Conservation (phyloP, 2,329 filamentous ascomycete genomes). For the Gremmenia infestans region DNA sequence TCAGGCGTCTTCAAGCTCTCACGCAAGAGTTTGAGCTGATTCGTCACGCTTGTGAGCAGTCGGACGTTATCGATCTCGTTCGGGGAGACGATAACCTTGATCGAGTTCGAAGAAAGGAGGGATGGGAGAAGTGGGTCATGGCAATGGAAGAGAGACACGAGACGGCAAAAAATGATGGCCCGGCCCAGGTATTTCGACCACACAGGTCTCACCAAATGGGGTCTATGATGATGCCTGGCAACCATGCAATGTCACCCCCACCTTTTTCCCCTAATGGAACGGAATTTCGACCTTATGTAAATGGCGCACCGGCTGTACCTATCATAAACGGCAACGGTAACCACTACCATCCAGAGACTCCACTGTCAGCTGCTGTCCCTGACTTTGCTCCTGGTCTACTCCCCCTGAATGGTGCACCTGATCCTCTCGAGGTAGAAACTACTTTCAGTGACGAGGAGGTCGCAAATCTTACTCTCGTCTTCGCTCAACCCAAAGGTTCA, state of each 20-base stretch:
- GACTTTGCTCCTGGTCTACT: conserved; percentile 43
- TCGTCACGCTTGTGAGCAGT: conserved; percentile 68
- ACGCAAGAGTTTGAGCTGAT: conserved; percentile 69
- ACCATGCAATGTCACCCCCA: conserved; percentile 26
- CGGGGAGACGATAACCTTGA: conserved; percentile 73
- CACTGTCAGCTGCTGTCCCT: conserved; percentile 58
- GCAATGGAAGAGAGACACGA: conserved; percentile 66
- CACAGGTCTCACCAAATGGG: conserved; percentile 24
- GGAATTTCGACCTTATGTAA: conserved; percentile 24
- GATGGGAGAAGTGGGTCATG: conserved; percentile 78
- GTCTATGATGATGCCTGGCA: conserved; percentile 23
- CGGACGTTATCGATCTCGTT: conserved; percentile 68
- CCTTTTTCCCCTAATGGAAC: conserved; percentile 30
- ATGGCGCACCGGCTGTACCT: conserved; percentile 14
- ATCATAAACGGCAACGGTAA: conserved; percentile 37
- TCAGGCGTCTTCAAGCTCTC: conserved; percentile 75
- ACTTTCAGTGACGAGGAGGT: conserved; percentile 50
- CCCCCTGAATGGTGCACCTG: conserved; percentile 15
- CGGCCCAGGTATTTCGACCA: conserved; percentile 35
- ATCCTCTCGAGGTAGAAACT: conserved; percentile 31
- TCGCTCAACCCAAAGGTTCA: conserved; percentile 34
- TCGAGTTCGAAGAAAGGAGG: conserved; percentile 67
- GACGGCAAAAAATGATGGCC: conserved; percentile 69
- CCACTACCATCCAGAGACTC: conserved; percentile 39
- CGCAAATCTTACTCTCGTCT: conserved; percentile 48